phyloP scores from a whole-genome alignment of 2,329 filamentous ascomycete genomes.

The Aureobasidium pullulans region DNA sequence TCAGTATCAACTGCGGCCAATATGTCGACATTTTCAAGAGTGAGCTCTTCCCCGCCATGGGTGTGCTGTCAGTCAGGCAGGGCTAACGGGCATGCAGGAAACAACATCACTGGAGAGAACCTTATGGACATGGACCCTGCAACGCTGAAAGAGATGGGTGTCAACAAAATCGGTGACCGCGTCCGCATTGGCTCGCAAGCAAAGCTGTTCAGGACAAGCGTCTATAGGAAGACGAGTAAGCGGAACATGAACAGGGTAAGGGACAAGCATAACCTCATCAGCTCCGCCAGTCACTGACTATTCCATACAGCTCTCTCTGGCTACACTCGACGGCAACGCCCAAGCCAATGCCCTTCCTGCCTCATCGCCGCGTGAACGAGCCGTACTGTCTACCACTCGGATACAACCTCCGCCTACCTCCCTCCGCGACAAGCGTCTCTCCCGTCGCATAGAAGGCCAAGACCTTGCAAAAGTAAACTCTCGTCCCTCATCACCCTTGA shows the following conservation, averaged over 20 bases:
- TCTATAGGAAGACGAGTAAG: conserved; percentile 50
- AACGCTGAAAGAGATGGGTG: conserved; percentile 93
- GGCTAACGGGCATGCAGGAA: conserved; percentile 44
- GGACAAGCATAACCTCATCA: conserved; percentile 15
- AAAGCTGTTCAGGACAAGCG: conserved; percentile 42
- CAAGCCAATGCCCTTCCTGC: conserved; percentile 26
- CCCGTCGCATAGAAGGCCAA: conserved; percentile 35
- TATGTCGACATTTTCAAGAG: conserved; percentile 83
- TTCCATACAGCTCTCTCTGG: conserved; percentile 65
- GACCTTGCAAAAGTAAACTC: conserved; percentile 51
- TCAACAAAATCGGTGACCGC: conserved; percentile 94
- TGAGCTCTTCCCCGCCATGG: conserved; percentile 23
- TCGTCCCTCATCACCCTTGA: conserved; percentile 63
- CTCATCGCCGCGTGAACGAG: conserved; percentile 28
- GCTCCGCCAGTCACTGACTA: conserved; percentile 19
- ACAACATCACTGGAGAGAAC: conserved; percentile 97
- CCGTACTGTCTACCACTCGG: conserved; percentile 36
- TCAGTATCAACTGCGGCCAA: conserved; percentile 84
- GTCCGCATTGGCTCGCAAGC: conserved; percentile 63
- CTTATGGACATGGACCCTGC: conserved; percentile 95
- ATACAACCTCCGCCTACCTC: conserved; percentile 34
- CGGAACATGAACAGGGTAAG: conserved; percentile 67
- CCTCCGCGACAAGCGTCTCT: conserved; percentile 42
- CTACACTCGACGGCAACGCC: conserved; percentile 62
- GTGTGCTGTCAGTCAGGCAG: background rate